These are phyloP conservation scores for Ambrosiella beaveri DNA, from an alignment of 2,329 filamentous ascomycete genomes.

Conservation along the genomic window DNA sequence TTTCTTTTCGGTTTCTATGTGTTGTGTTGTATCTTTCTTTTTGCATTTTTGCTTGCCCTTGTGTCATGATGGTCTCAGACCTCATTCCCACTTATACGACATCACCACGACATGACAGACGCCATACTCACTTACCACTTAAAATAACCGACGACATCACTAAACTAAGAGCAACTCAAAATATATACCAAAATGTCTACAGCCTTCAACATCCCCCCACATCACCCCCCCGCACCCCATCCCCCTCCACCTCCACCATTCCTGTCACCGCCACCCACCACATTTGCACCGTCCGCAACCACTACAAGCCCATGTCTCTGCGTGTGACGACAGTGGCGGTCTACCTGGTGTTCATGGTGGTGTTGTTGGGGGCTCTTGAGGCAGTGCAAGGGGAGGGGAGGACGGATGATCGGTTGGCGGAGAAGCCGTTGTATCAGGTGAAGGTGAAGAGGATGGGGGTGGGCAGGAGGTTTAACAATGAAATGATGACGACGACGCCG, in stretches of 20 bases:
- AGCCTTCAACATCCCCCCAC: background rate
- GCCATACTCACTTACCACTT: no score
- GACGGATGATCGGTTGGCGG: background rate
- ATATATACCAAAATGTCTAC: background rate
- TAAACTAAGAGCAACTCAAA: no score
- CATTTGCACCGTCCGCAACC: background rate
- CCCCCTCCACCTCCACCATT: background rate
- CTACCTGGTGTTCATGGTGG: background rate
- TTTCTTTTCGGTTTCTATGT: no score
- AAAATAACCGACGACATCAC: no score
- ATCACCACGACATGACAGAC: no score
- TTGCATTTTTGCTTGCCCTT: no score
- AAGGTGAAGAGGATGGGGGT: background rate
- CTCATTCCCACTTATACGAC: no score
- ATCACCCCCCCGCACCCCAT: background rate
- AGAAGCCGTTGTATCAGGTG: constrained; percentile 1
- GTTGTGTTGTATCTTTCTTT: no score
- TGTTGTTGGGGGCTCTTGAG: constrained; percentile 2
- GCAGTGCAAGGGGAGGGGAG: background rate
- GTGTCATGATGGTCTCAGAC: no score
- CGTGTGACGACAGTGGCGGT: background rate
- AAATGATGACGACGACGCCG: background rate
- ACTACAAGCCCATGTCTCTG: constrained; percentile 5
- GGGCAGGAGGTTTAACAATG: background rate
- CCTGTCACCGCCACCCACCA: background rate